Percentiles rank a stretch among this genome's conserved stretches.
Conservation (phyloP, 106 monocot genomes). For the Acanthochlamys bracteata region DNA sequence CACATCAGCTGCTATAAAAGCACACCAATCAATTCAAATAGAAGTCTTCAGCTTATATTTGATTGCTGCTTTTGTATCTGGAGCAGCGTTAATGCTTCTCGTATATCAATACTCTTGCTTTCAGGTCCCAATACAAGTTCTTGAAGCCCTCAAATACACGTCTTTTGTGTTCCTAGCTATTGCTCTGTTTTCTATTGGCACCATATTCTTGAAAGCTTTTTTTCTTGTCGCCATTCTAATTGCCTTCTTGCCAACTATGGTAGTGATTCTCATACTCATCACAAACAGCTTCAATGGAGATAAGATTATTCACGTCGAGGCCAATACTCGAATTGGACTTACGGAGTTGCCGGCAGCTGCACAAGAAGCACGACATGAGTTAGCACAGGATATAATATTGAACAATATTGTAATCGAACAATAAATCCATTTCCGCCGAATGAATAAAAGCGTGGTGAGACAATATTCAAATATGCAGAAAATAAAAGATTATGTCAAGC, state of each 20-base stretch:
- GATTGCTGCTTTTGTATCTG: background rate
- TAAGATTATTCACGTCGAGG: too few relatives aligned
- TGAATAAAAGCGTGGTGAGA: too few relatives aligned
- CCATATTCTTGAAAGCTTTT: background rate
- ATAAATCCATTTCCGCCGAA: too few relatives aligned
- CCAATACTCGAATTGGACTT: too few relatives aligned
- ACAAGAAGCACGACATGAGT: too few relatives aligned
- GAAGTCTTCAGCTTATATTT: background rate
- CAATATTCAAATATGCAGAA: too few relatives aligned
- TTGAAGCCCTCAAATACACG: background rate
- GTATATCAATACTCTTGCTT: background rate
- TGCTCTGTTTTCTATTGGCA: background rate
- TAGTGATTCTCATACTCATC: background rate
- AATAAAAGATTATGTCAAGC: too few relatives aligned
- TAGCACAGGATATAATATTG: too few relatives aligned
- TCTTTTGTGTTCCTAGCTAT: background rate
- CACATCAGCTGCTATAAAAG: background rate
- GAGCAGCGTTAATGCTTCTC: background rate
- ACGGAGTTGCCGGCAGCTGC: too few relatives aligned
- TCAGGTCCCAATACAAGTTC: background rate
- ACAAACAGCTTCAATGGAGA: too few relatives aligned
- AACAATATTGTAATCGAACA: too few relatives aligned
- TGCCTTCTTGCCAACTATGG: background rate
- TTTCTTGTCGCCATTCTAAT: background rate
- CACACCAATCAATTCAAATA: background rate